Conservation (phyloP, 2,329 filamentous ascomycete species). For the Alternaria angustiovoidea region DNA sequence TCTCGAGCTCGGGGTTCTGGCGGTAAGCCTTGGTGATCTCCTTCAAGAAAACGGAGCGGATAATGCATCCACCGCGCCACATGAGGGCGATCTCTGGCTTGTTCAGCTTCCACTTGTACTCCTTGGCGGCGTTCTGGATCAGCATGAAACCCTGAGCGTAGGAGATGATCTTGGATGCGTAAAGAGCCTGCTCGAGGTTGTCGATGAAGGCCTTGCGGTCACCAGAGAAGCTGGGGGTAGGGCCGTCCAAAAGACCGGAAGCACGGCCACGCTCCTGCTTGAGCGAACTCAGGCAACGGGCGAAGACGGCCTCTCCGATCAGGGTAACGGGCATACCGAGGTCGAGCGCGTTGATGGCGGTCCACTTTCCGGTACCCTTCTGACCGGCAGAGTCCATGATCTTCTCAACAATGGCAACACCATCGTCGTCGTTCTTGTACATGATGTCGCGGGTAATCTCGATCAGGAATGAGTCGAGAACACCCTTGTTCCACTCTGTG, state of each 20-base stretch:
- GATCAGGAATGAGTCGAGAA: constrained; percentile 96
- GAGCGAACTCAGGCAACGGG: constrained; percentile 90
- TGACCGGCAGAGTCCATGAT: constrained; percentile 98
- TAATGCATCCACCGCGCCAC: constrained; percentile 99
- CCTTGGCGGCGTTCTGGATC: constrained; percentile 96
- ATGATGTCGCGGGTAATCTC: constrained; percentile 99
- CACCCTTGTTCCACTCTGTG: constrained; percentile 97
- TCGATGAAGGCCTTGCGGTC: constrained; percentile 93
- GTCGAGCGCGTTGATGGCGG: constrained; percentile 97
- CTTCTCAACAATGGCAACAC: constrained; percentile 92
- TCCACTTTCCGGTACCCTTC: constrained; percentile 99
- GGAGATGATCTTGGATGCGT: constrained; percentile 99
- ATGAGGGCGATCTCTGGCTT: constrained; percentile 99
- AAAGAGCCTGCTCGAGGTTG: constrained; percentile 97
- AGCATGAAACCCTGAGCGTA: constrained; percentile 99
- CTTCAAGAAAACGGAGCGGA: constrained; percentile 99
- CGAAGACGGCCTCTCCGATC: constrained; percentile 96
- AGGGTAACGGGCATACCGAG: constrained; percentile 98
- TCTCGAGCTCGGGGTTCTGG: constrained; percentile 91
- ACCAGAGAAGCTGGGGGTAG: constrained; percentile 81
- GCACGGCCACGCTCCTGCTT: constrained; percentile 92
- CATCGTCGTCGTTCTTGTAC: constrained; percentile 97
- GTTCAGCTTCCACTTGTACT: constrained; percentile 99
- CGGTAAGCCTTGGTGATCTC: constrained; percentile 97
- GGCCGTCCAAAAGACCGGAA: constrained; percentile 79